phyloP scores from a whole-genome alignment of 1,139 yeast species.

The Wickerhamiella infanticola region DNA sequence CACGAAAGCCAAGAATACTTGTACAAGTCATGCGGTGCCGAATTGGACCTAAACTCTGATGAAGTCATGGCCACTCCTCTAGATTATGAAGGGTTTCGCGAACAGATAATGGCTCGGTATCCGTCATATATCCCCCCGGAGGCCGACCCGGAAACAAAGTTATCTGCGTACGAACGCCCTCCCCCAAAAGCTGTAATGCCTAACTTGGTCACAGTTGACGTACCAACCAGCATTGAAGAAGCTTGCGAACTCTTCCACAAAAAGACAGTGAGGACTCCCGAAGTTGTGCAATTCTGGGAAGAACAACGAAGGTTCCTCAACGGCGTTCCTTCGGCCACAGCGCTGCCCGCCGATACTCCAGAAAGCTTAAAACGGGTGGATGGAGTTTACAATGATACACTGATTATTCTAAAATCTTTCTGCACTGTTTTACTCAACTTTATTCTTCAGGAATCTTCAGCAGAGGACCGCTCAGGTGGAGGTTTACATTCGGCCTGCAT shows the following conservation, averaged over 20 bases:
- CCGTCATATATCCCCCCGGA: slow-evolving; percentile 6
- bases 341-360: slow-evolving; percentile 24
- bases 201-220: slow-evolving; percentile 3
- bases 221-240: slow-evolving; percentile 67
- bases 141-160: neutral
- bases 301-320: slow-evolving; percentile 53
- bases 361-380: slow-evolving; percentile 45
- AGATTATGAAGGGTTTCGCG: slow-evolving; percentile 8
- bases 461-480: slow-evolving; percentile 8
- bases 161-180: neutral
- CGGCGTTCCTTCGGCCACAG: slow-evolving; percentile 6
- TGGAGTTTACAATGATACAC: slow-evolving; percentile 35
- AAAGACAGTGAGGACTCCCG: slow-evolving; percentile 50
- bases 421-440: slow-evolving; percentile 49
- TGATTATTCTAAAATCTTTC: slow-evolving; percentile 46
- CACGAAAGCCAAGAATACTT: neutral
- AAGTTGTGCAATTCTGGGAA: slow-evolving; percentile 52
- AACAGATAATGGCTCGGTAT: slow-evolving; percentile 6
- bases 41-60: neutral
- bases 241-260: slow-evolving; percentile 51
- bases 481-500: slow-evolving; percentile 46
- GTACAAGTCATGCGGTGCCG: neutral
- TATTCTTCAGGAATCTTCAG: slow-evolving; percentile 25
- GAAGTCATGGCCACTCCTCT: slow-evolving; percentile 3
- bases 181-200: neutral